phyloP scores from a whole-genome alignment of 108 stramenopile species.

The Skeletonema menzelii region DNA sequence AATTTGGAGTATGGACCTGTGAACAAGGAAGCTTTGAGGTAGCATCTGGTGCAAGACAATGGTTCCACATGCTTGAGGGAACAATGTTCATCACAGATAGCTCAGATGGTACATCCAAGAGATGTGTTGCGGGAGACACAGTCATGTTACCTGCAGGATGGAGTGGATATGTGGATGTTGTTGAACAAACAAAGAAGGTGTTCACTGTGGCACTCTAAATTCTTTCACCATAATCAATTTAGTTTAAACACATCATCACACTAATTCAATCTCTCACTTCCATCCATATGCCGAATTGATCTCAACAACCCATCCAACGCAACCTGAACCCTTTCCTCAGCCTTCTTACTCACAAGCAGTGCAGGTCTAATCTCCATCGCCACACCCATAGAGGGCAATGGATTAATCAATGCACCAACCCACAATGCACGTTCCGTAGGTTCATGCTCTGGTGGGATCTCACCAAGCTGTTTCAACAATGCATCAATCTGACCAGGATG shows the following conservation, averaged over 20 bases:
- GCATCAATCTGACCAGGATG: constrained; percentile 57
- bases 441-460: constrained; percentile 60
- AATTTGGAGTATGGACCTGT: constrained; percentile 58
- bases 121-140: constrained; percentile 74
- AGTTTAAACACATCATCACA: background rate
- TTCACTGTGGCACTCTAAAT: constrained; percentile 6
- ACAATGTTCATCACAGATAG: constrained; percentile 47
- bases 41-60: background rate
- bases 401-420: constrained; percentile 79
- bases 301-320: constrained; percentile 63
- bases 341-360: constrained; percentile 55
- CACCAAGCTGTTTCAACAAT: constrained; percentile 53
- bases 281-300: constrained; percentile 73
- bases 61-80: constrained; percentile 62
- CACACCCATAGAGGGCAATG: constrained; percentile 76
- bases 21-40: constrained; percentile 49
- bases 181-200: constrained; percentile 62
- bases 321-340: constrained; percentile 60
- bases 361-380: constrained; percentile 72
- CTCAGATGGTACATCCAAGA: constrained; percentile 37
- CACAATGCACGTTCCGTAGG: constrained; percentile 81
- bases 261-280: constrained; percentile 38
- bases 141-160: constrained; percentile 63
- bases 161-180: constrained; percentile 61
- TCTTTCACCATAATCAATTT: background rate